These are phyloP conservation scores for Rhodotorula mucilaginosa DNA, from an alignment of 1,284 basidiomycete species.

Conservation along the genomic window DNA sequence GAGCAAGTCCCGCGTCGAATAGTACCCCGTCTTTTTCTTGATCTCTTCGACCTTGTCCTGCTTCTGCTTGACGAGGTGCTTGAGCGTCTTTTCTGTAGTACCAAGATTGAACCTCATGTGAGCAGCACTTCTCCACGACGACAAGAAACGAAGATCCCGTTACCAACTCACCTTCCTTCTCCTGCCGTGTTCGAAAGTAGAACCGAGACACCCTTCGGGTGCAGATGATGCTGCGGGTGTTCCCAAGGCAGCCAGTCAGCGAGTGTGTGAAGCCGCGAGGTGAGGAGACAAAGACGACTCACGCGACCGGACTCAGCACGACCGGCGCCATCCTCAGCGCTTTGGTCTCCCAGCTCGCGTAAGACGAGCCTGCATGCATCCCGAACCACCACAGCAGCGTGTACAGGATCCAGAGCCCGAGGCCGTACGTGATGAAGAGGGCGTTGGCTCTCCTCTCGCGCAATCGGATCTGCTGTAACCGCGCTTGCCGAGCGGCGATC, in stretches of 20 bases:
- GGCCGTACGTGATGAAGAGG: constrained; percentile 75
- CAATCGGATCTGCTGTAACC: constrained; percentile 80
- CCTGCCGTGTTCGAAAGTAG: constrained; percentile 81
- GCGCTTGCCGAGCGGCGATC: constrained; percentile 60
- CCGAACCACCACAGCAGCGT: constrained; percentile 73
- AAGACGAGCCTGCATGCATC: background rate
- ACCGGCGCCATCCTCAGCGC: constrained; percentile 54
- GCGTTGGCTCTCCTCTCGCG: constrained; percentile 79
- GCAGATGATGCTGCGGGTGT: constrained; percentile 66
- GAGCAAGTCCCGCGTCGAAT: constrained; percentile 82
- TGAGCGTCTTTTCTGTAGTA: constrained; percentile 67
- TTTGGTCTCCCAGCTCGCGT: background rate
- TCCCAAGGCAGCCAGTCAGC: background rate
- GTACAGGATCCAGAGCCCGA: constrained; percentile 77
- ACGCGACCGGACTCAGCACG: constrained; percentile 75
- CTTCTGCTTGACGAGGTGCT: constrained; percentile 71
- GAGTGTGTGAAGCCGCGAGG: too few species aligned
- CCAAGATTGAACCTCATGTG: background rate
- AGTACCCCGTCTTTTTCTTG: constrained; percentile 95
- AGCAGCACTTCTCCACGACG: too few species aligned
- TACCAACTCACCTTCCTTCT: constrained; percentile 71
- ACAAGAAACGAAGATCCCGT: background rate
- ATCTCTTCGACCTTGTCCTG: constrained; percentile 89
- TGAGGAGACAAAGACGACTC: constrained; percentile 47
- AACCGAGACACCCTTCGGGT: constrained; percentile 77